Percentiles rank a stretch among this genome's conserved stretches.
Conservation (phyloP, 2,329 filamentous ascomycete genomes). For the Aciculosporium take region DNA sequence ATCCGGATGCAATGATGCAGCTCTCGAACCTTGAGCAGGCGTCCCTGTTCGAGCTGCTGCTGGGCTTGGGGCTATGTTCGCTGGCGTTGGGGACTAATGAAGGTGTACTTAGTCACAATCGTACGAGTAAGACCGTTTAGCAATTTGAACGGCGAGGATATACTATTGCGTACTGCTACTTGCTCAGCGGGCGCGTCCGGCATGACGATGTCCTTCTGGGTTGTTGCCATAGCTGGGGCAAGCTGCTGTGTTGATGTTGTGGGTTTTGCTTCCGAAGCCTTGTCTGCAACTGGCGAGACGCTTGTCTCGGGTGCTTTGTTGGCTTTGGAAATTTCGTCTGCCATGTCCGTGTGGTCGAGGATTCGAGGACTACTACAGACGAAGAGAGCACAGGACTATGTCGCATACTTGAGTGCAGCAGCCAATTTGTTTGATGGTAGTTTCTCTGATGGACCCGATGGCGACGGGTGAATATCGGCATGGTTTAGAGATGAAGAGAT, state of each 20-base stretch:
- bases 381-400: neutral
- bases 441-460: neutral
- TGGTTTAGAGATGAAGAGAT: neutral
- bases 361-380: neutral
- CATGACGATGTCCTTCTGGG: conserved; percentile 28
- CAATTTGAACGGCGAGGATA: too few relatives aligned
- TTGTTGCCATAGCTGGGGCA: conserved; percentile 10
- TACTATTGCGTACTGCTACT: conserved; percentile 20
- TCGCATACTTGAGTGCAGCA: neutral
- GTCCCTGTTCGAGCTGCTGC: conserved; percentile 33
- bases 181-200: conserved; percentile 27
- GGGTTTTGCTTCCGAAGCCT: conserved; percentile 10
- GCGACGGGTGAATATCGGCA: conserved; percentile 5
- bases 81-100: conserved; percentile 23
- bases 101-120: conserved; percentile 1
- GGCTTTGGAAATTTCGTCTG: conserved; percentile 14
- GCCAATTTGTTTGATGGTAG: neutral
- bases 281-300: conserved; percentile 11
- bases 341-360: conserved; percentile 13
- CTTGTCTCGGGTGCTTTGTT: conserved; percentile 11
- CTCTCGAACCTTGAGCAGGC: conserved; percentile 36
- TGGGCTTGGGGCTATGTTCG: conserved; percentile 25
- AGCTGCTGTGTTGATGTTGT: conserved; percentile 4
- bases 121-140: neutral
- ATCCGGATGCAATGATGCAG: conserved; percentile 43